Conservation (phyloP, 441 rosid species). For the Pelargonium citronellum region DNA sequence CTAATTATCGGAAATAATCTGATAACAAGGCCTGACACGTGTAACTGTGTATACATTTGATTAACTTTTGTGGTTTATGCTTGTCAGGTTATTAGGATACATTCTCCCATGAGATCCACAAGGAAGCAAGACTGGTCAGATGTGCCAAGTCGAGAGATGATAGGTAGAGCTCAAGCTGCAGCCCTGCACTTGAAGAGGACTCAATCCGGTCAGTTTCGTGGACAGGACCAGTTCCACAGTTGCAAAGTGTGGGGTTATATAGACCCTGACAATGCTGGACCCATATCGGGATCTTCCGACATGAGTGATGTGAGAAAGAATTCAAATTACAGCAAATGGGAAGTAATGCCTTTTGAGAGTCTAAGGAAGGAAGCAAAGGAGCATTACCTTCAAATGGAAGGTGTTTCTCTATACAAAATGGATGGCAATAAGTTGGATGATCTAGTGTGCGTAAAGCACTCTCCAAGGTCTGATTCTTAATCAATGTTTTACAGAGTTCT, state of each 20-base stretch:
- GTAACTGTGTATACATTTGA: neutral
- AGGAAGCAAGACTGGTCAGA: slow-evolving; percentile 80
- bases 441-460: slow-evolving; percentile 76
- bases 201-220: slow-evolving; percentile 30
- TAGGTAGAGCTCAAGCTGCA: slow-evolving; percentile 64
- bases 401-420: slow-evolving; percentile 85
- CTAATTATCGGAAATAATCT: no score
- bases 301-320: slow-evolving; percentile 64
- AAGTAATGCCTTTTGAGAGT: slow-evolving; percentile 67
- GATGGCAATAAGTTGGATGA: slow-evolving; percentile 93
- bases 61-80: slow-evolving; percentile 22
- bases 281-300: slow-evolving; percentile 75
- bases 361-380: slow-evolving; percentile 82
- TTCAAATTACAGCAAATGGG: slow-evolving; percentile 90
- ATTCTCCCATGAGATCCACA: slow-evolving; percentile 84
- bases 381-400: slow-evolving; percentile 68
- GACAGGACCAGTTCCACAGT: slow-evolving; percentile 66
- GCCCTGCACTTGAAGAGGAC: slow-evolving; percentile 69
- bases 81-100: slow-evolving; percentile 81
- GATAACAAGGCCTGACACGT: no score
- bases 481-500: neutral
- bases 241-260: slow-evolving; percentile 87
- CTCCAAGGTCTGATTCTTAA: slow-evolving; percentile 39
- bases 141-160: slow-evolving; percentile 73
- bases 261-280: slow-evolving; percentile 49